Conservation (phyloP, 352 stramenopile species). For the Globisporangium yorkense region DNA sequence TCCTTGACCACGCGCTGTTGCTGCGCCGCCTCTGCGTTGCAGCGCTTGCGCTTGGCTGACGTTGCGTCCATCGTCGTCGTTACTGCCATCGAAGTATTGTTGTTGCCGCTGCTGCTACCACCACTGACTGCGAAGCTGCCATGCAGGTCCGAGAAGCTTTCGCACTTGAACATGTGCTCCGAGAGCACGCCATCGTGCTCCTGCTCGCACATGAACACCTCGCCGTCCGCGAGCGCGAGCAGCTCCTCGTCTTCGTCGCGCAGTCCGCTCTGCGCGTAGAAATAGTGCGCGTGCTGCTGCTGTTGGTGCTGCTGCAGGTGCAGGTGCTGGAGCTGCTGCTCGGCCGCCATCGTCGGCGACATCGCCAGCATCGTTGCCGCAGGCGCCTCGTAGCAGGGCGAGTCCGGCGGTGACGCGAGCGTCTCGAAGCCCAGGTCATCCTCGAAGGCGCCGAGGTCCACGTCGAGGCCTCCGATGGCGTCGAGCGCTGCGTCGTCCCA, state of each 20-base stretch:
- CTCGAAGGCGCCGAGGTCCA: conserved; percentile 44
- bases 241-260: conserved; percentile 16
- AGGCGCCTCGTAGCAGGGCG: conserved; percentile 16
- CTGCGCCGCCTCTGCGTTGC: neutral
- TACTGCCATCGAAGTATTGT: conserved; percentile 2
- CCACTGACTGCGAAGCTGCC: conserved; percentile 6
- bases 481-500: conserved; percentile 37
- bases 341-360: neutral
- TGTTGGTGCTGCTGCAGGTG: conserved; percentile 12
- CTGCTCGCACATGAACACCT: conserved; percentile 17
- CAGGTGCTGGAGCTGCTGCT: conserved; percentile 23
- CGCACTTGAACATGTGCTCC: conserved; percentile 18
- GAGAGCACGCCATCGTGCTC: conserved; percentile 13
- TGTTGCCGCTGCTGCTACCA: conserved; percentile 5
- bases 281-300: neutral
- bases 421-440: conserved; percentile 53
- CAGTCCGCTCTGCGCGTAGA: neutral
- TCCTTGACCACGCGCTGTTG: conserved; percentile 15
- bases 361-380: neutral
- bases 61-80: neutral
- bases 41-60: conserved; percentile 45
- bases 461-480: conserved; percentile 29
- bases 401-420: conserved; percentile 21
- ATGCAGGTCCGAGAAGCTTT: conserved; percentile 10
- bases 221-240: conserved; percentile 12